A percentile compares a stretch with the other conserved stretches of the same genome.
Evolutionary conservation across 2,329 filamentous ascomycete genomes (phyloP).

Genomic region (Pleomassaria siparia): DNA sequence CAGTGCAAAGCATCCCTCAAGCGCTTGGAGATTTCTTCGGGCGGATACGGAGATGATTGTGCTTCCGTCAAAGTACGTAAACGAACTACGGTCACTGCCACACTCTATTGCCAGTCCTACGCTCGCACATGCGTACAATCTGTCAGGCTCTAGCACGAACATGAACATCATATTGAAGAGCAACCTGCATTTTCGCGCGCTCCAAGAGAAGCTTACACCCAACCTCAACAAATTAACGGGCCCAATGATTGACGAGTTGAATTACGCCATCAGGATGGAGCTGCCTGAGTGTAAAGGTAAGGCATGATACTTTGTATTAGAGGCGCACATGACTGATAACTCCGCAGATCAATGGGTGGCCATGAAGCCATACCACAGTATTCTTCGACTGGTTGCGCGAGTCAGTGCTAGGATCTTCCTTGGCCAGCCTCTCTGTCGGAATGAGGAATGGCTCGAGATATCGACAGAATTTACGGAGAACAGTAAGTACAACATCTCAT

Average conservation of each 20-base stretch:
- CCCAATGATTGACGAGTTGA: slow-evolving; percentile 7
- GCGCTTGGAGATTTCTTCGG: slow-evolving; percentile 7
- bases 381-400: slow-evolving; percentile 52
- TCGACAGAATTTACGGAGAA: slow-evolving; percentile 51
- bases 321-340: too few species aligned
- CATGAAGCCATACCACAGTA: slow-evolving; percentile 36
- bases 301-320: too few species aligned
- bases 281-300: slow-evolving; percentile 5
- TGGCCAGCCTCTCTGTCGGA: slow-evolving; percentile 50
- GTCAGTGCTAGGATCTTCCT: slow-evolving; percentile 53
- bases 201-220: slow-evolving; percentile 10
- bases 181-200: slow-evolving; percentile 5
- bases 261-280: slow-evolving; percentile 3
- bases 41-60: slow-evolving; percentile 10
- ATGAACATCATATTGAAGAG: slow-evolving; percentile 12
- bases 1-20: not conserved
- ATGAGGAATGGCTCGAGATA: slow-evolving; percentile 49
- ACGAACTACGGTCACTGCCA: slow-evolving; percentile 6
- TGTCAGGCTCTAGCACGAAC: slow-evolving; percentile 6
- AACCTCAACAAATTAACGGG: slow-evolving; percentile 3
- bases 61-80: slow-evolving; percentile 8
- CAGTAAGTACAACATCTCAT: too few species aligned
- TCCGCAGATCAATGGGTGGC: slow-evolving; percentile 44
- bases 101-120: slow-evolving; percentile 3
- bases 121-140: slow-evolving; percentile 5